A percentile compares a stretch with the other conserved stretches of the same genome.
These are phyloP conservation scores for Elaeis guineensis DNA, from an alignment of 176 grass and related monocot species.

Conservation along the genomic window DNA sequence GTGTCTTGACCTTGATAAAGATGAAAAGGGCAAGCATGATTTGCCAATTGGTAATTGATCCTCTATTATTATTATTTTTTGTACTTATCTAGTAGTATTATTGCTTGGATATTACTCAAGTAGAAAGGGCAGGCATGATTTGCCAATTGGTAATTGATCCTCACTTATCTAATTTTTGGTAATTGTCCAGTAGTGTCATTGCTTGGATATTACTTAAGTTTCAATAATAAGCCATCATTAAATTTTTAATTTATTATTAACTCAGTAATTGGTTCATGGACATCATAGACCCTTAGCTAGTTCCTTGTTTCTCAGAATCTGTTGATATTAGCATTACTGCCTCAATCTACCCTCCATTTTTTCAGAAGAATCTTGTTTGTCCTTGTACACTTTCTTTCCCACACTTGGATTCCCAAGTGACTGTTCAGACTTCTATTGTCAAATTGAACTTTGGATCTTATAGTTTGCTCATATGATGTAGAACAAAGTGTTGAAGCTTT, in stretches of 20 bases:
- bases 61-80: background rate
- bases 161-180: background rate
- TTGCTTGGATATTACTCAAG: too few species aligned
- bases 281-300: background rate
- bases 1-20: slow-evolving; percentile 59
- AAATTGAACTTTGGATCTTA: too few species aligned
- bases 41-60: slow-evolving; percentile 59
- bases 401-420: background rate
- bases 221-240: too few species aligned
- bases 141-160: slow-evolving; percentile 54
- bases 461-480: slow-evolving; percentile 25
- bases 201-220: too few species aligned
- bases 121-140: slow-evolving; percentile 22
- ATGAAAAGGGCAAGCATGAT: slow-evolving; percentile 58
- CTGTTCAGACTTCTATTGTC: background rate
- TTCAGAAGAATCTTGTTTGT: background rate
- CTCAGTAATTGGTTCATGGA: too few species aligned
- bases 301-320: background rate
- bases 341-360: background rate
- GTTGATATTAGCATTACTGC: too few species aligned
- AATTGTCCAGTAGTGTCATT: too few species aligned
- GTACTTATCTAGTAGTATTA: background rate
- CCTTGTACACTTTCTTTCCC: background rate
- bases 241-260: too few species aligned
- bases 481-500: slow-evolving; percentile 64